These are phyloP conservation scores for Trichoderma aggressivum DNA, from an alignment of 2,329 filamentous ascomycete genomes.

Conservation along the genomic window DNA sequence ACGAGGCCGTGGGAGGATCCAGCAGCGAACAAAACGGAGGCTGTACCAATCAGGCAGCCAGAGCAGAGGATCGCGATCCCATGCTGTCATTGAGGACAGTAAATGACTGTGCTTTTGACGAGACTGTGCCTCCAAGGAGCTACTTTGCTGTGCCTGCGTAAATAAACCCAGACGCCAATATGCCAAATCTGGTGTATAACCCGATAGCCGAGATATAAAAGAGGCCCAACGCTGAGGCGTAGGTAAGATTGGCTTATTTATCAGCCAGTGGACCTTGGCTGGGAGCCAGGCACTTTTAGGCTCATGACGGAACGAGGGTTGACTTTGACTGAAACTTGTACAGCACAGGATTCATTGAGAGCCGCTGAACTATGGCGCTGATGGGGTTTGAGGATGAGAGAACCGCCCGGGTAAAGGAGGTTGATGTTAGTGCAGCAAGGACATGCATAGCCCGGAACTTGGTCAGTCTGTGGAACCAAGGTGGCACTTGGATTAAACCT, in stretches of 20 bases:
- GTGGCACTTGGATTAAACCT: conserved; percentile 9
- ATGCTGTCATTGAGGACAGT: background rate
- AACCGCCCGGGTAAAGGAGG: conserved; percentile 14
- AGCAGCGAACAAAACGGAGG: background rate
- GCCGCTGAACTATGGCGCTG: background rate
- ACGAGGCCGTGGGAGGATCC: background rate
- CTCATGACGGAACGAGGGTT: background rate
- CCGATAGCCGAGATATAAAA: background rate
- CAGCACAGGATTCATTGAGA: background rate
- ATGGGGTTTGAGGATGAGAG: background rate
- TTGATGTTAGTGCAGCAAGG: background rate
- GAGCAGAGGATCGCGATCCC: background rate
- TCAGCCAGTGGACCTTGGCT: conserved; percentile 11
- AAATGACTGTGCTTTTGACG: background rate
- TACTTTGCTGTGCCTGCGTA: background rate
- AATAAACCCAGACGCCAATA: background rate
- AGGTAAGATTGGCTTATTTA: conserved; percentile 3
- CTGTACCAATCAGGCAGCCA: conserved; percentile 1
- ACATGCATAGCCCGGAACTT: conserved; percentile 1
- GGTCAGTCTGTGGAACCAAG: background rate
- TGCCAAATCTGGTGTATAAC: background rate
- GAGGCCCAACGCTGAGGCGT: background rate
- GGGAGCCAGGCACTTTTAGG: background rate
- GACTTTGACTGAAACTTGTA: background rate
- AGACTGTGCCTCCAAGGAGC: background rate